A percentile compares a stretch with the other conserved stretches of the same genome.
phyloP scores from a whole-genome alignment of 441 rosid genomes.

The Viola pubescens region DNA sequence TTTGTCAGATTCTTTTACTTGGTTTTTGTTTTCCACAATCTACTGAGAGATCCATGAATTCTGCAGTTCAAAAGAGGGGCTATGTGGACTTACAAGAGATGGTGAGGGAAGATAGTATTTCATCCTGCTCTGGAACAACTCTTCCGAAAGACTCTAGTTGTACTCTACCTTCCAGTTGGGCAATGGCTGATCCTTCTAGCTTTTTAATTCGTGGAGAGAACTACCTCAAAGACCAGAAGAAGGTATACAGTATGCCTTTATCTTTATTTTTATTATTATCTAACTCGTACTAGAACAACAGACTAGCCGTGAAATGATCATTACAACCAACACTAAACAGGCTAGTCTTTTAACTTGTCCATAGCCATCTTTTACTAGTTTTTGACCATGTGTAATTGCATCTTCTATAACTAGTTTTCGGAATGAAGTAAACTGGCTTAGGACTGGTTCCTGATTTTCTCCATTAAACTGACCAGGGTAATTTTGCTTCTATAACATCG shows the following conservation, averaged over 20 bases:
- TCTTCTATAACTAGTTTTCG: too few relatives aligned
- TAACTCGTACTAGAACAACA: too few relatives aligned
- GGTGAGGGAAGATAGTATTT: constrained; percentile 45
- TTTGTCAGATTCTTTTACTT: constrained; percentile 12
- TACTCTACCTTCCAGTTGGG: constrained; percentile 69
- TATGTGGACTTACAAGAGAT: constrained; percentile 82
- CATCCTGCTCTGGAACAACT: constrained; percentile 74
- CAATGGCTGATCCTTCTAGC: constrained; percentile 69
- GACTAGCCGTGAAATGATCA: too few relatives aligned
- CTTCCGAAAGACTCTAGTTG: constrained; percentile 70
- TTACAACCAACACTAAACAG: too few relatives aligned
- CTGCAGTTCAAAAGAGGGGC: constrained; percentile 85
- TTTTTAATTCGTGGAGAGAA: constrained; percentile 82
- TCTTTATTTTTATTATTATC: not conserved
- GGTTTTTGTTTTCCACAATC: constrained; percentile 4
- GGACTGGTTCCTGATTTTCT: too few relatives aligned
- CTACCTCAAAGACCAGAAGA: constrained; percentile 71
- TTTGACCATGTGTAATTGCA: too few relatives aligned
- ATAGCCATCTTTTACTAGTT: too few relatives aligned
- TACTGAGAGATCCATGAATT: constrained; percentile 17
- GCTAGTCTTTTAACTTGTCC: too few relatives aligned
- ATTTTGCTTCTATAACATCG: too few relatives aligned
- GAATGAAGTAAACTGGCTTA: too few relatives aligned
- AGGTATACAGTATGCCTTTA: constrained; percentile 37
- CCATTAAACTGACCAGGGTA: too few relatives aligned